phyloP scores from a whole-genome alignment of 306 rosid species.

The Styphnolobium japonicum region DNA sequence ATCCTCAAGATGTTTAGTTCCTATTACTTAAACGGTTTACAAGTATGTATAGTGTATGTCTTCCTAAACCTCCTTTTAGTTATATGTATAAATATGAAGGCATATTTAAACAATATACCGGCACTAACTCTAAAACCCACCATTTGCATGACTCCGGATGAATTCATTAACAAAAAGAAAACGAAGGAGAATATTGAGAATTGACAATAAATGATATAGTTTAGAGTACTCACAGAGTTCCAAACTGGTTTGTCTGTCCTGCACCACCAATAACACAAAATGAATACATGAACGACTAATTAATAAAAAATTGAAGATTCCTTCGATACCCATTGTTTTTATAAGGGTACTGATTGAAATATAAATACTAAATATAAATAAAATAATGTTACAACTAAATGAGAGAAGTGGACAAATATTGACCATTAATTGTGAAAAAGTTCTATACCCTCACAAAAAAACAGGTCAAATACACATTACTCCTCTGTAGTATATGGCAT shows the following conservation, averaged over 20 bases:
- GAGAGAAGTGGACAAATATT: too few relatives aligned
- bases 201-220: not conserved
- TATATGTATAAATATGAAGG: not conserved
- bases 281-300: conserved; percentile 18
- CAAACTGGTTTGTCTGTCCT: conserved; percentile 84
- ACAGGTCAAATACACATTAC: too few relatives aligned
- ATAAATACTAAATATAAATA: too few relatives aligned
- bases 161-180: not conserved
- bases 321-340: too few relatives aligned
- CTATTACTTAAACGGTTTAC: not conserved
- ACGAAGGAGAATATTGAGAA: not conserved
- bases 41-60: not conserved
- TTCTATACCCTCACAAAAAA: too few relatives aligned
- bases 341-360: too few relatives aligned
- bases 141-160: not conserved
- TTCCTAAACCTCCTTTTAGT: not conserved
- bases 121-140: not conserved
- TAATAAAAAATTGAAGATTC: not conserved
- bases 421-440: too few relatives aligned
- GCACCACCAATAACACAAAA: conserved; percentile 46
- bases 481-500: too few relatives aligned
- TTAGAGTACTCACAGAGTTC: conserved; percentile 80
- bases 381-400: too few relatives aligned
- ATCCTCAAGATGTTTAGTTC: not conserved
- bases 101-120: not conserved